Percentiles rank a stretch among this genome's conserved stretches.
Evolutionary conservation across 495 filamentous ascomycete genomes (phyloP).

Genomic region (Alectoria sarmentosa): DNA sequence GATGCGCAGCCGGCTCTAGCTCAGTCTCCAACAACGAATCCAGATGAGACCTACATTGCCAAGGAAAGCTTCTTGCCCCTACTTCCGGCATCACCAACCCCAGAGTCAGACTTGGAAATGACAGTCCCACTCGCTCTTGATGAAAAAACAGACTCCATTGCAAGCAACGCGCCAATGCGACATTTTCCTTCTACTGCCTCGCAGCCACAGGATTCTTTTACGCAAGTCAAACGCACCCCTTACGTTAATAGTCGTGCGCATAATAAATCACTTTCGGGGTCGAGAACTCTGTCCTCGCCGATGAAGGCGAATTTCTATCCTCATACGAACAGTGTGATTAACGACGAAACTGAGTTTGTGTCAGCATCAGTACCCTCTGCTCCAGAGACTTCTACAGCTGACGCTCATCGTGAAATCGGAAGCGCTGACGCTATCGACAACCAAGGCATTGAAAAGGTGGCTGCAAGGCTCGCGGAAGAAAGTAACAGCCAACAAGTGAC

Average conservation of each 20-base stretch:
- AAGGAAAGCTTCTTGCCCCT: neutral
- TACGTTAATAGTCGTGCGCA: slow-evolving; percentile 12
- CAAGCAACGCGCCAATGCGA: neutral
- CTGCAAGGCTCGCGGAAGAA: neutral
- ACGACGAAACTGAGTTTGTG: neutral
- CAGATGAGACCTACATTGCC: neutral
- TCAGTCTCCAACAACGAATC: neutral
- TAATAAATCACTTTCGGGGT: neutral
- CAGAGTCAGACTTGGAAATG: slow-evolving; percentile 23
- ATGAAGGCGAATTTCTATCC: neutral
- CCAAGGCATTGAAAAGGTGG: neutral
- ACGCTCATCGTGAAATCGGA: neutral
- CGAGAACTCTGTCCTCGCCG: neutral
- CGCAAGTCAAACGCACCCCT: slow-evolving; percentile 28
- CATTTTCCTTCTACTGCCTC: slow-evolving; percentile 21
- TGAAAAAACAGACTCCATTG: neutral
- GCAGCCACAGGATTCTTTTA: slow-evolving; percentile 19
- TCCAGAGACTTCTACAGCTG: neutral
- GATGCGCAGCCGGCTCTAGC: neutral
- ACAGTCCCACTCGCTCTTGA: slow-evolving; percentile 14
- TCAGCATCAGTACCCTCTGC: neutral
- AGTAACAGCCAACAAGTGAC: neutral
- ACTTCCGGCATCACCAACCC: neutral
- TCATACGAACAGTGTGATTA: neutral
- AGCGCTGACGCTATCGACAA: neutral